Conservation (phyloP, 2,329 filamentous ascomycete genomes). For the Pyricularia sp. region DNA sequence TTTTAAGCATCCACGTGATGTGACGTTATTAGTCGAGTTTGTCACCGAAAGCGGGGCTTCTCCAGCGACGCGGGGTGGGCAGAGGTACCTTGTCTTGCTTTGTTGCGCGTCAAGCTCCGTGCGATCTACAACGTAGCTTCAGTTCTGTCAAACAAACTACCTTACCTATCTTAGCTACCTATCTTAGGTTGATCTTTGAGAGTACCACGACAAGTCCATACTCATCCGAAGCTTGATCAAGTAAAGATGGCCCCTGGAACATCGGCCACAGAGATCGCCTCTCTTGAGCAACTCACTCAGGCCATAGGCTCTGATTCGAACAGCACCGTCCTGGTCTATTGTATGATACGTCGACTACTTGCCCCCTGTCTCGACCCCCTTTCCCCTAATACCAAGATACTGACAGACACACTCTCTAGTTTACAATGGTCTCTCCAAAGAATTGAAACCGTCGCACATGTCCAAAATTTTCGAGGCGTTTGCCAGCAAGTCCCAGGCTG, state of each 20-base stretch:
- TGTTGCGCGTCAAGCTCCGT: background rate
- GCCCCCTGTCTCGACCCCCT: background rate
- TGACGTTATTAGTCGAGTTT: background rate
- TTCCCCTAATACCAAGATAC: background rate
- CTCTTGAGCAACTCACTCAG: constrained; percentile 53
- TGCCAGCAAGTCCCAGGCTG: constrained; percentile 9
- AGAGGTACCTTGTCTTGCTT: background rate
- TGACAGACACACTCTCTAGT: background rate
- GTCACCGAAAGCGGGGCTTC: background rate
- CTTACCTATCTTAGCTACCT: background rate
- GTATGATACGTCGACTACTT: background rate
- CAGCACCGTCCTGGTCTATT: background rate
- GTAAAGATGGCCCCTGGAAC: background rate
- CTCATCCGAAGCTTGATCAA: background rate
- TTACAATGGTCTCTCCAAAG: background rate
- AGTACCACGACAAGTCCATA: background rate
- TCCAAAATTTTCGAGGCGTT: constrained; percentile 13
- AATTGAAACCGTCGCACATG: background rate
- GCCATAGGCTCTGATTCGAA: constrained; percentile 41
- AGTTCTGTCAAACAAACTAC: background rate
- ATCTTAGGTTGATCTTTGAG: no score
- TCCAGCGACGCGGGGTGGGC: background rate
- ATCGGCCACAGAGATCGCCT: constrained; percentile 22
- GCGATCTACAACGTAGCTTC: background rate
- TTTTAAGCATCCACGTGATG: background rate